Percentiles rank a stretch among this genome's conserved stretches.
These are phyloP conservation scores for Cryptococcus floricola DNA, from an alignment of 1,284 basidiomycete species.

Conservation along the genomic window DNA sequence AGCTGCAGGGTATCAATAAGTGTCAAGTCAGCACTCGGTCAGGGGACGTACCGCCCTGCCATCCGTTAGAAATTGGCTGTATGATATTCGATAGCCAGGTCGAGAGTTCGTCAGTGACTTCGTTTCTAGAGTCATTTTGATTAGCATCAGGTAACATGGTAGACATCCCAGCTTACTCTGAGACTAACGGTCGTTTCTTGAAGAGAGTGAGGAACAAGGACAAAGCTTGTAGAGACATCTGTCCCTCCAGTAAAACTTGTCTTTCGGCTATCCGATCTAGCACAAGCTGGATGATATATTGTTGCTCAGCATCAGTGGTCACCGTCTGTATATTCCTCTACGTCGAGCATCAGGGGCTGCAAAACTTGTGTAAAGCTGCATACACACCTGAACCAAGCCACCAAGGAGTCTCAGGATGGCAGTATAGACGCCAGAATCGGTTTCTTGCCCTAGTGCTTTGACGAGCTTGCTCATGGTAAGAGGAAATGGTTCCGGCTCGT, in stretches of 20 bases:
- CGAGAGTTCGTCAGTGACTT: background rate
- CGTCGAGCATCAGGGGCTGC: background rate
- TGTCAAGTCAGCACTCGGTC: too few species aligned
- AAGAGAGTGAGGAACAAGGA: background rate
- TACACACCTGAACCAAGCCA: background rate
- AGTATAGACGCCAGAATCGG: conserved; percentile 14
- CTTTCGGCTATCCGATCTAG: conserved; percentile 2
- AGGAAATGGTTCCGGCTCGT: conserved; percentile 18
- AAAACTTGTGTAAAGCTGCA: too few species aligned
- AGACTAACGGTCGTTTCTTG: background rate
- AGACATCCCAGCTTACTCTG: too few species aligned
- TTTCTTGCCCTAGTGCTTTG: conserved; percentile 18
- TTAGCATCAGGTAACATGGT: too few species aligned
- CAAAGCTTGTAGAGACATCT: too few species aligned
- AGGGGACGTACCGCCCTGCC: conserved; percentile 7
- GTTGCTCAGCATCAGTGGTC: conserved; percentile 9
- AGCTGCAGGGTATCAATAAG: background rate
- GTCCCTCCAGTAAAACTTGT: too few species aligned
- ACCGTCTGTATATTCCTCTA: conserved; percentile 14
- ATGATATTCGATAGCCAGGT: background rate
- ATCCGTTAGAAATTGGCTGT: background rate
- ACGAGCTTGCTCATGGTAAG: conserved; percentile 26
- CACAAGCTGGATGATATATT: conserved; percentile 19
- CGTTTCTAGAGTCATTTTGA: too few species aligned
- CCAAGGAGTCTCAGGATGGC: conserved; percentile 6